Evolutionary conservation across 495 filamentous ascomycete species (phyloP), one percentile per base, ranked within the genome.

Genomic region (Hypoxylon perforatum): DNA sequence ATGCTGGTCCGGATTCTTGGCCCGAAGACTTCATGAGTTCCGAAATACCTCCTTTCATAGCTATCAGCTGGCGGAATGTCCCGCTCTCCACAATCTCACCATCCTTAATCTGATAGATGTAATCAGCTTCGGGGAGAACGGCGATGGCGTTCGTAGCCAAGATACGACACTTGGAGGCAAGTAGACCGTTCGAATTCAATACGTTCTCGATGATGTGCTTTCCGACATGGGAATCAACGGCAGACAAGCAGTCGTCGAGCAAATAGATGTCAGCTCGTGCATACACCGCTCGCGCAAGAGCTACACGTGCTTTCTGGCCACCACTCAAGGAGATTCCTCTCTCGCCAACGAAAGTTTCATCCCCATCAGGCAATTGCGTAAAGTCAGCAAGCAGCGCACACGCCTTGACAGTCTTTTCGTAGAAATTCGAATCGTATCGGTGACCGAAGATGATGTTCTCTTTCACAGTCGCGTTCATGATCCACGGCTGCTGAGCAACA

Each of bases 401-500:
- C 18, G 96, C 96, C 75, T 96, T 91, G 3, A 99, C 84, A 1
- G 96, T 97, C 57, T 88, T 88, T 45, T 97, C 92, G 76, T 99
- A 99, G 80, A 99, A 99, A 47, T 86, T 80, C 3, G 95, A 91
- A 78, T 99, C 94, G 83, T 91, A 98, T 39, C 92, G 88, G 78
- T 98, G 92, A 4, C 96, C 96, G 72, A 99, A 99, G 6, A 97
- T 84, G 71, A 99, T 97, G 70, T 99, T 99, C 67, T 99, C 96
- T 54, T 90, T 89, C 23, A 98, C 93, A 46, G 90, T 95, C 6
- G 96, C 94, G 71, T 98, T 99, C 94, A 97, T 98, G 36, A 99
- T 89, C 94, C 96, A 99, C 21, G 93, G 76, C 67, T 90, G 86
- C 76, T 99, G 96, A 18, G 92, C 90, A 65, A 96, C 96, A 73